Conservation (phyloP, 371 early-diverging fungal genomes). For the Actinomucor elegans region DNA sequence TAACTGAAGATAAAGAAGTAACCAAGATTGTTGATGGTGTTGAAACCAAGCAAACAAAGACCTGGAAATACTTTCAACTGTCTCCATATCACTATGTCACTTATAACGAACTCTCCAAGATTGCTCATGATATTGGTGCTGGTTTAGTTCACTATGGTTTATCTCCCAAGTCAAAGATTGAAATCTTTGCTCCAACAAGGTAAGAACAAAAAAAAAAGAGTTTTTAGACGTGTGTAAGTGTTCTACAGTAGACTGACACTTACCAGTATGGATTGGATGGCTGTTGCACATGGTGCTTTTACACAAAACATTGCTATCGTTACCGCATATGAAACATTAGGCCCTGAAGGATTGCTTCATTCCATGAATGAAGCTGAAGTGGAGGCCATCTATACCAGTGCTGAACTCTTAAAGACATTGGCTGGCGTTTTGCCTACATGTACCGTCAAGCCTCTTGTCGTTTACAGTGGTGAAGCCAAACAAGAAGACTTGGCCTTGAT, state of each 20-base stretch:
- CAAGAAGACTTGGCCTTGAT: conserved; percentile 23
- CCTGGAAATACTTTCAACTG: conserved; percentile 82
- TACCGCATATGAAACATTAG: conserved; percentile 78
- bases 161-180: conserved; percentile 55
- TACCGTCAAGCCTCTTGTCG: conserved; percentile 46
- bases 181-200: conserved; percentile 74
- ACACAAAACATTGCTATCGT: conserved; percentile 62
- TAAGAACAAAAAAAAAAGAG: conserved; percentile 22
- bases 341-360: conserved; percentile 63
- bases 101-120: conserved; percentile 58
- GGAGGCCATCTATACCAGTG: conserved; percentile 58
- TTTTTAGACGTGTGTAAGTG: too few relatives aligned
- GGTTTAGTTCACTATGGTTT: conserved; percentile 69
- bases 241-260: too few relatives aligned
- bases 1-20: conserved; percentile 72
- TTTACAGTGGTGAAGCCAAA: conserved; percentile 41
- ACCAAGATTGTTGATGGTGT: conserved; percentile 37
- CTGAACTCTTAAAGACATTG: conserved; percentile 60
- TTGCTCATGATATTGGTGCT: conserved; percentile 57
- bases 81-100: conserved; percentile 68
- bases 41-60: conserved; percentile 74
- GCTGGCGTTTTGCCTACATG: conserved; percentile 30
- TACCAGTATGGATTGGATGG: conserved; percentile 21
- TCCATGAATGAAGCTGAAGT: conserved; percentile 64
- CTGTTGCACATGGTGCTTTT: conserved; percentile 42